Evolutionary conservation across 768 basidiomycete species (phyloP), one percentile per base, ranked within the genome.

Genomic region (Pleurotus pulmonarius): DNA sequence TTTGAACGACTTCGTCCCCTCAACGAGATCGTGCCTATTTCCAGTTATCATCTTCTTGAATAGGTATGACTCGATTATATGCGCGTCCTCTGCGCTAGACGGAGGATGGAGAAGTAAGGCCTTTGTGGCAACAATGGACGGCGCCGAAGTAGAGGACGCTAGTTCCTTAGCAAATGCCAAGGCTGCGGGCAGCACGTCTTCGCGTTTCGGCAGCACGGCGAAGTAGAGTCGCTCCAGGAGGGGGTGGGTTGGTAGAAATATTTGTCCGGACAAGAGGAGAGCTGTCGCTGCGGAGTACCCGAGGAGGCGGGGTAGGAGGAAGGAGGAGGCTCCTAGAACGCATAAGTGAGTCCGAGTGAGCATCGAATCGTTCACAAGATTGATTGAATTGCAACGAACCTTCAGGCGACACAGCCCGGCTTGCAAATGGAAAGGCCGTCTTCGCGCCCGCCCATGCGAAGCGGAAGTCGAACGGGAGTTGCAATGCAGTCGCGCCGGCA

Each of bases 261-360:
- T 76, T 3, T 67, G 67, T n/a, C 79, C 83, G 1, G 76, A 75
- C 25, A 83, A 69, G 24, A 83, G 70, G n/a, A 83, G 73, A 18
- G 79, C 74, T 46, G 69, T 72, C 9, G 83, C 80, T 4, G 76
- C 72, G 12, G 83, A 79, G 57, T 76, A 74, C 4, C 82, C 81
- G 16, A 83, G 61, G 29, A 84, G 75, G n/a, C 76, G 75, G 24
- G 83, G 82, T n/a, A 84, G 75, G 48, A 83, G 74, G 63, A 77
- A 83, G 38, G 67, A 69, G 9, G 77, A 76, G 9, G 66, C 69
- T 22, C 75, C 78, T 73, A 58, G 13, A 4, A 9, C 13, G 15
- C n/a, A 11, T 13, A 45, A 38, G 44, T 20, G 45, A 22, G 40
- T 29, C 5, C 25, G 39, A 43, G 44, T 16, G 45, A 22, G 40